These are phyloP conservation scores for Russula lepida DNA, from an alignment of 768 basidiomycete genomes.

Conservation along the genomic window DNA sequence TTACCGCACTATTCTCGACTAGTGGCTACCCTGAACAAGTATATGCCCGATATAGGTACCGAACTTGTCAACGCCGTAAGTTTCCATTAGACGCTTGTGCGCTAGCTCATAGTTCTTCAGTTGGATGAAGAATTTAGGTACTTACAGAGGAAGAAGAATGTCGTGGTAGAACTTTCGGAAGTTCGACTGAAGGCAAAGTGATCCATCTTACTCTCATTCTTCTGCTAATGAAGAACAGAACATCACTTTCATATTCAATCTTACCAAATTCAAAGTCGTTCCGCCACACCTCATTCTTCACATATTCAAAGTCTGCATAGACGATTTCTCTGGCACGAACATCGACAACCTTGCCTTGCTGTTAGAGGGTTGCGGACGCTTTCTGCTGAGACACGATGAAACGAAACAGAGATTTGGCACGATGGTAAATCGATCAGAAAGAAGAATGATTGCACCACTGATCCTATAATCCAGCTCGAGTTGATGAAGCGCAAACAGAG, in stretches of 20 bases:
- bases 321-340: conserved; percentile 89
- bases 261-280: conserved; percentile 94
- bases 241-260: conserved; percentile 73
- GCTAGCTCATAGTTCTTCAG: conserved; percentile 33
- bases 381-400: conserved; percentile 78
- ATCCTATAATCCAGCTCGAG: conserved; percentile 52
- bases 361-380: conserved; percentile 90
- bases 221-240: conserved; percentile 46
- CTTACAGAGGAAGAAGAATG: conserved; percentile 87
- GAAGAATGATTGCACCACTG: background rate
- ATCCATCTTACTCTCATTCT: background rate
- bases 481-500: conserved; percentile 92
- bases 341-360: conserved; percentile 89
- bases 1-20: conserved; percentile 89
- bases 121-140: conserved; percentile 97
- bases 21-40: conserved; percentile 78
- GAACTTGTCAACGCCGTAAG: conserved; percentile 77
- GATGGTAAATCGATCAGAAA: conserved; percentile 49
- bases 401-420: conserved; percentile 79
- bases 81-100: background rate
- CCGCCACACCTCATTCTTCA: conserved; percentile 89
- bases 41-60: conserved; percentile 88
- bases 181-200: conserved; percentile 66
- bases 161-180: conserved; percentile 84
- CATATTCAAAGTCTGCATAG: conserved; percentile 93